Evolutionary conservation across 1,284 basidiomycete genomes (phyloP).

Genomic region (Moesziomyces globuligerus): DNA sequence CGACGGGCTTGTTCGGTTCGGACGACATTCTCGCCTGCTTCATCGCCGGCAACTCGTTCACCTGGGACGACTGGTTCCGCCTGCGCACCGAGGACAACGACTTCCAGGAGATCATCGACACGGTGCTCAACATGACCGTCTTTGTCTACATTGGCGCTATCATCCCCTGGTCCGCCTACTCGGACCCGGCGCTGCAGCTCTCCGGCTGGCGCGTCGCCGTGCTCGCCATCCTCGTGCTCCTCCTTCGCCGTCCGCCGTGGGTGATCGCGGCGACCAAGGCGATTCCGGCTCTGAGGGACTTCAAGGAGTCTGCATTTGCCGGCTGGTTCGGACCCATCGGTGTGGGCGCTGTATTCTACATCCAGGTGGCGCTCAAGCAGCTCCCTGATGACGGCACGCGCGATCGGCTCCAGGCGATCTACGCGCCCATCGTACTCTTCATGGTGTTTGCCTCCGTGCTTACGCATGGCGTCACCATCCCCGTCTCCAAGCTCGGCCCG

Average conservation of each 20-base stretch:
- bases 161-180: slow-evolving; percentile 62
- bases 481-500: slow-evolving; percentile 61
- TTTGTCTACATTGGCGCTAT: slow-evolving; percentile 70
- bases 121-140: slow-evolving; percentile 69
- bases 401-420: slow-evolving; percentile 67
- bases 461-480: slow-evolving; percentile 69
- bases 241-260: slow-evolving; percentile 63
- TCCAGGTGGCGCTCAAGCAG: slow-evolving; percentile 69
- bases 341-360: slow-evolving; percentile 70
- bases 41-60: slow-evolving; percentile 67
- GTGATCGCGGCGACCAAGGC: slow-evolving; percentile 53
- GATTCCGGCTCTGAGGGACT: slow-evolving; percentile 58
- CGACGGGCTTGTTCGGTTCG: slow-evolving; percentile 68
- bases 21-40: slow-evolving; percentile 69
- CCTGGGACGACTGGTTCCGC: slow-evolving; percentile 70
- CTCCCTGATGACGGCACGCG: slow-evolving; percentile 69
- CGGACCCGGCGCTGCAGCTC: slow-evolving; percentile 45
- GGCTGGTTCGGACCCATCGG: slow-evolving; percentile 67
- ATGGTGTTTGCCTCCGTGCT: slow-evolving; percentile 71
- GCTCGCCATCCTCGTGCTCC: slow-evolving; percentile 55
- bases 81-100: slow-evolving; percentile 71
- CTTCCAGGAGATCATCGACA: slow-evolving; percentile 73
- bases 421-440: slow-evolving; percentile 71
- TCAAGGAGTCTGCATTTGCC: slow-evolving; percentile 59
- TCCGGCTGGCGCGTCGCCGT: slow-evolving; percentile 62